A percentile compares a stretch with the other conserved stretches of the same genome.
phyloP scores from a whole-genome alignment of 768 basidiomycete species.

The Lactifluus subvellereus region DNA sequence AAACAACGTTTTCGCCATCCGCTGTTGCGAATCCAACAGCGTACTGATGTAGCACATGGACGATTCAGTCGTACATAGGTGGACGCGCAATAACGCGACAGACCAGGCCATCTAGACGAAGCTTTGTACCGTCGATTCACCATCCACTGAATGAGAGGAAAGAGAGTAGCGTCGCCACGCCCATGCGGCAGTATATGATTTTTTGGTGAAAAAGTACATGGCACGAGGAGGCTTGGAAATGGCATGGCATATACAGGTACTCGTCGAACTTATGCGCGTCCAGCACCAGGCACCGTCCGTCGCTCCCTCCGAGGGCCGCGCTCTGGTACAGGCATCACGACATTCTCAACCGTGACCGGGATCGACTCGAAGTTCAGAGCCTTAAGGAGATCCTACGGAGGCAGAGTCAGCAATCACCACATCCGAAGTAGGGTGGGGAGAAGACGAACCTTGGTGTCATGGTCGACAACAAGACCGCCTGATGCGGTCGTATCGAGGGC shows the following conservation, averaged over 20 bases:
- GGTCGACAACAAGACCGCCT: slow-evolving; percentile 80
- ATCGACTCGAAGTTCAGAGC: slow-evolving; percentile 95
- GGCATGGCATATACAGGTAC: slow-evolving; percentile 2
- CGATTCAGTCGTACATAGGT: too few relatives aligned
- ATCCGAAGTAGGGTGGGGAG: not conserved
- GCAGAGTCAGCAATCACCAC: slow-evolving; percentile 3
- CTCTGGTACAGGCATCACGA: slow-evolving; percentile 60
- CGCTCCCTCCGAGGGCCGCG: slow-evolving; percentile 69
- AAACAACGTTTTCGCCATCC: not conserved
- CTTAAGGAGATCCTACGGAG: slow-evolving; percentile 70
- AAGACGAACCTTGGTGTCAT: slow-evolving; percentile 80
- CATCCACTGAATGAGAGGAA: not conserved
- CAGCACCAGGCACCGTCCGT: slow-evolving; percentile 79
- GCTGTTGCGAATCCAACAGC: not conserved
- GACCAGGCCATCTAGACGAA: not conserved
- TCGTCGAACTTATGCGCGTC: slow-evolving; percentile 34
- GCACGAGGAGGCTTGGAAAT: slow-evolving; percentile 1
- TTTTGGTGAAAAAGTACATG: slow-evolving; percentile 13
- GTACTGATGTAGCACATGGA: not conserved
- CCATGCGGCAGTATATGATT: not conserved
- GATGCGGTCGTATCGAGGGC: slow-evolving; percentile 72
- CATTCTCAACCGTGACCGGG: slow-evolving; percentile 61
- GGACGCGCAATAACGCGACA: not conserved
- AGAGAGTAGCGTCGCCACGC: not conserved
- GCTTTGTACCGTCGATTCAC: not conserved